Percentiles rank a stretch among this genome's conserved stretches.
phyloP scores from a whole-genome alignment of 2,329 filamentous ascomycete genomes.

The Xylariaceae sp. region DNA sequence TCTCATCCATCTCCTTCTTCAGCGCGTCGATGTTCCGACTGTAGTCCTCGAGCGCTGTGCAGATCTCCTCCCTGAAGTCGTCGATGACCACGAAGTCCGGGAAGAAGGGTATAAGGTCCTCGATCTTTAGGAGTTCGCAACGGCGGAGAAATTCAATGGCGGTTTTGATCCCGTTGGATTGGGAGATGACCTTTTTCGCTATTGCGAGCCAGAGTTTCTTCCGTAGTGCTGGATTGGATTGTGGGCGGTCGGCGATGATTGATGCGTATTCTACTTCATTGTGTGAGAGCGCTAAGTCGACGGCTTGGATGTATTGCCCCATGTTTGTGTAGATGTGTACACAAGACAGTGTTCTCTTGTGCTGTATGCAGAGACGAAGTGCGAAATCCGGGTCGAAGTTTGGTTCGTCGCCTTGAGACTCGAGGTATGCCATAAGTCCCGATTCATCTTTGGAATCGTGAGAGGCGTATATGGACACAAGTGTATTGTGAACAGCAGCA shows the following conservation, averaged over 20 bases:
- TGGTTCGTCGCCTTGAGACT: slow-evolving; percentile 83
- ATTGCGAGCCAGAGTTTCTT: slow-evolving; percentile 97
- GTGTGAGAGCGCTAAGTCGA: slow-evolving; percentile 87
- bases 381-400: slow-evolving; percentile 95
- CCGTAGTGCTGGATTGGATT: slow-evolving; percentile 73
- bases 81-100: slow-evolving; percentile 98
- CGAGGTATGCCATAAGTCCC: slow-evolving; percentile 81
- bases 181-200: slow-evolving; percentile 87
- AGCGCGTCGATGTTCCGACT: slow-evolving; percentile 83
- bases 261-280: slow-evolving; percentile 86
- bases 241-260: slow-evolving; percentile 81
- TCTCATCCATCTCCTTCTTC: slow-evolving; percentile 94
- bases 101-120: slow-evolving; percentile 97
- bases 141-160: slow-evolving; percentile 92
- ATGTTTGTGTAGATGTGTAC: slow-evolving; percentile 98
- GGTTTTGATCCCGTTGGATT: slow-evolving; percentile 82
- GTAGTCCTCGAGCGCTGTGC: slow-evolving; percentile 88
- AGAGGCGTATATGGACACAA: slow-evolving; percentile 93
- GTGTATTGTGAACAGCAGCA: slow-evolving; percentile 91
- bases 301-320: slow-evolving; percentile 90
- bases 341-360: slow-evolving; percentile 88
- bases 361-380: slow-evolving; percentile 88
- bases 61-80: slow-evolving; percentile 99
- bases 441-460: slow-evolving; percentile 80
- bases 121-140: slow-evolving; percentile 88